Evolutionary conservation across 352 stramenopile genomes (phyloP).

Genomic region (Phytopythium montanum): DNA sequence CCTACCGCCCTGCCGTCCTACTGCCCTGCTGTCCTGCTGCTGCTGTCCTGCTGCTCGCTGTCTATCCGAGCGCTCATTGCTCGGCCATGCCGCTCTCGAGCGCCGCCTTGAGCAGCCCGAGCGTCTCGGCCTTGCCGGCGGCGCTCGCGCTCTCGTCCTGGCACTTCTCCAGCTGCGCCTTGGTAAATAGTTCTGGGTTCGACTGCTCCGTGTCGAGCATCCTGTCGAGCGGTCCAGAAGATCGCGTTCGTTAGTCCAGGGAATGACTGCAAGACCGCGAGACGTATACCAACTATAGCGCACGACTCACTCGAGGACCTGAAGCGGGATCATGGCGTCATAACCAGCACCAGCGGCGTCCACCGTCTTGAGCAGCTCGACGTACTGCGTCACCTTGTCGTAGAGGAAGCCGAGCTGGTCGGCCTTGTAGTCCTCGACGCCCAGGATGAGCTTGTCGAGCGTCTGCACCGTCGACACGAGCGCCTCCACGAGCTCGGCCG

Average conservation of each 20-base stretch:
- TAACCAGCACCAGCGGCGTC: constrained; percentile 41
- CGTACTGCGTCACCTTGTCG: constrained; percentile 56
- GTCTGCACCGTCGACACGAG: constrained; percentile 58
- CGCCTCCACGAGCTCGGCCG: constrained; percentile 48
- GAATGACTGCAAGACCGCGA: too few relatives aligned
- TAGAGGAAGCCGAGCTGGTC: constrained; percentile 57
- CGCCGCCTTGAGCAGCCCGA: constrained; percentile 46
- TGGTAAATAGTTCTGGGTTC: constrained; percentile 70
- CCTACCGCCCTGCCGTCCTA: too few relatives aligned
- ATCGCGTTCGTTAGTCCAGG: background rate
- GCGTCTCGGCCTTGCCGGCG: constrained; percentile 42
- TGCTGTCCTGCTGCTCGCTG: background rate
- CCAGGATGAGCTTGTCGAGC: constrained; percentile 56
- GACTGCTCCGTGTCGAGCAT: constrained; percentile 52
- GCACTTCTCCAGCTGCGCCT: constrained; percentile 57
- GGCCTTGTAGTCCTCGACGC: constrained; percentile 54
- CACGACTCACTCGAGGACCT: constrained; percentile 57
- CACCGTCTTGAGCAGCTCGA: constrained; percentile 52
- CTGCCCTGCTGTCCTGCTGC: too few relatives aligned
- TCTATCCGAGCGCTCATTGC: background rate
- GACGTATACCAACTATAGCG: too few relatives aligned
- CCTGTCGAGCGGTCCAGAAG: constrained; percentile 7
- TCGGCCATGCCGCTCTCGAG: constrained; percentile 41
- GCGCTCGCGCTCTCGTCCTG: constrained; percentile 47
- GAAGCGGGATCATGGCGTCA: constrained; percentile 51